A percentile compares a stretch with the other conserved stretches of the same genome.
Evolutionary conservation across 2,329 filamentous ascomycete genomes (phyloP).

Genomic region (Fusarium falciforme): DNA sequence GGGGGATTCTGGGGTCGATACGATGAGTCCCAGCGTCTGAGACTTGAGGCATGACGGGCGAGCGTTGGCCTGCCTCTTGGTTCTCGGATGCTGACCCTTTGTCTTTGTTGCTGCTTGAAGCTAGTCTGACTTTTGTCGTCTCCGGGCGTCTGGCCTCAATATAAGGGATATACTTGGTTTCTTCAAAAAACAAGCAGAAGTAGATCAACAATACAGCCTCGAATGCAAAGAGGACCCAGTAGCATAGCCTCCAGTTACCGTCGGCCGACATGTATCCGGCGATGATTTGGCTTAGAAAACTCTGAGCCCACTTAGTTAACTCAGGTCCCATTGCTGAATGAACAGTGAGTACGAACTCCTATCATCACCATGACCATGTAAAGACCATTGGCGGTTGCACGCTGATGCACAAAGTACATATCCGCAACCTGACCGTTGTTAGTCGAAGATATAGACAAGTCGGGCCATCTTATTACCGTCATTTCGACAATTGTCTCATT

Average conservation of each 20-base stretch:
- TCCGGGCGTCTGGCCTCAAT: neutral
- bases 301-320: conserved; percentile 1
- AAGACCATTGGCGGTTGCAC: conserved; percentile 42
- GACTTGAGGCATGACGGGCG: neutral
- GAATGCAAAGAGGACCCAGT: conserved; percentile 32
- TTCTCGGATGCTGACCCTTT: neutral
- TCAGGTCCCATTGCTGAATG: too few relatives aligned
- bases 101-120: neutral
- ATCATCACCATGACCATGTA: conserved; percentile 45
- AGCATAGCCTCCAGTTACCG: conserved; percentile 43
- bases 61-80: neutral
- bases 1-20: conserved; percentile 3
- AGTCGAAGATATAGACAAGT: neutral
- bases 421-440: conserved; percentile 37
- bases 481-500: conserved; percentile 53
- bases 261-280: conserved; percentile 41
- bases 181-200: conserved; percentile 40
- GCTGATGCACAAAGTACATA: conserved; percentile 46
- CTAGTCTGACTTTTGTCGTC: neutral
- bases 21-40: neutral
- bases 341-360: conserved; percentile 27
- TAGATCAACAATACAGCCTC: conserved; percentile 19
- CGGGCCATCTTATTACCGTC: conserved; percentile 34
- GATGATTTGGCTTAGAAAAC: conserved; percentile 44
- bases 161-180: conserved; percentile 44